phyloP scores from a whole-genome alignment of 371 early-diverging fungal genomes.

The Mucor plumbeus region DNA sequence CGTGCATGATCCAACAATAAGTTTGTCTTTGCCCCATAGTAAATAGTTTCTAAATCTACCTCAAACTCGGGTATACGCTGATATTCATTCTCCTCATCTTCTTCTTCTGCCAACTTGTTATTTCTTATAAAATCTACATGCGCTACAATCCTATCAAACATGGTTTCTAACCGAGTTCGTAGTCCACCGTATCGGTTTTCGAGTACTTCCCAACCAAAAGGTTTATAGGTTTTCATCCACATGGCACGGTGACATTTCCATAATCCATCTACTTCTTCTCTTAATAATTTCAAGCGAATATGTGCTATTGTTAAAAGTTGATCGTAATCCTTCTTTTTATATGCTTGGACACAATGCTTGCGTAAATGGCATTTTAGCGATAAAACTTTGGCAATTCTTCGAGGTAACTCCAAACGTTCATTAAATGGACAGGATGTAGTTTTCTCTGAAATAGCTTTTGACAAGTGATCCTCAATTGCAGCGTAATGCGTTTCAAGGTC shows the following conservation, averaged over 20 bases:
- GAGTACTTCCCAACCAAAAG: slow-evolving; percentile 87
- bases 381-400: slow-evolving; percentile 69
- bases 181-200: slow-evolving; percentile 86
- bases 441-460: slow-evolving; percentile 52
- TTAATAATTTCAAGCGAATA: slow-evolving; percentile 56
- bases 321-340: slow-evolving; percentile 59
- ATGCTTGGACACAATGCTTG: slow-evolving; percentile 65
- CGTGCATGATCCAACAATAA: slow-evolving; percentile 72
- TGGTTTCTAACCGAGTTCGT: slow-evolving; percentile 72
- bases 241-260: slow-evolving; percentile 81
- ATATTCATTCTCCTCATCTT: slow-evolving; percentile 42
- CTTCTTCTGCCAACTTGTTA: slow-evolving; percentile 5
- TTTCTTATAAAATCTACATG: slow-evolving; percentile 53
- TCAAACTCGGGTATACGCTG: slow-evolving; percentile 72
- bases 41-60: slow-evolving; percentile 61
- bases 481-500: slow-evolving; percentile 72
- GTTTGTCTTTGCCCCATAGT: slow-evolving; percentile 63
- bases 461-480: slow-evolving; percentile 53
- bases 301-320: slow-evolving; percentile 53
- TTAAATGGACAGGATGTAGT: slow-evolving; percentile 66
- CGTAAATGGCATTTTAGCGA: slow-evolving; percentile 74
- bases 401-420: slow-evolving; percentile 69
- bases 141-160: slow-evolving; percentile 75
- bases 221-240: slow-evolving; percentile 81
- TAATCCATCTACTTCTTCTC: slow-evolving; percentile 68